phyloP scores from a whole-genome alignment of 768 basidiomycete species.

The Hydnomerulius pinastri region DNA sequence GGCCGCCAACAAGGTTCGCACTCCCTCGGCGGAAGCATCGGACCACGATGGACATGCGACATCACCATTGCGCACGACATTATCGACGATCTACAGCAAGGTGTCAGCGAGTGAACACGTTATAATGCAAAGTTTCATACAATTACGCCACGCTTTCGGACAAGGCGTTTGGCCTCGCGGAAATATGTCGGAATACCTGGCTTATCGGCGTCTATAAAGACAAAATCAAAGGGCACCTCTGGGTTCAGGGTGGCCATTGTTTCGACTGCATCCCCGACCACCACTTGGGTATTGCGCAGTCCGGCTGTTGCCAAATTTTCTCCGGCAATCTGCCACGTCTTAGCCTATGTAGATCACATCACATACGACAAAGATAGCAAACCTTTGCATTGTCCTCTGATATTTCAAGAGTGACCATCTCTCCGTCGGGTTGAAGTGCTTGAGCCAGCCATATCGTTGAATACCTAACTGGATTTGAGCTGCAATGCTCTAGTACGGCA shows the following conservation, averaged over 20 bases:
- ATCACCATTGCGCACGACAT: constrained; percentile 53
- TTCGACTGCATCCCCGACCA: constrained; percentile 54
- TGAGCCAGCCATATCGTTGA: constrained; percentile 38
- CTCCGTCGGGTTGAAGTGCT: constrained; percentile 50
- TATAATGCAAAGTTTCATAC: constrained; percentile 26
- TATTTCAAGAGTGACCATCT: constrained; percentile 51
- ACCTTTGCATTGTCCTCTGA: constrained; percentile 48
- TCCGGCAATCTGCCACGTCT: constrained; percentile 47
- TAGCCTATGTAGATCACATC: background rate
- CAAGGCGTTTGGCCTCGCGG: constrained; percentile 58
- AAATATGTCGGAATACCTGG: constrained; percentile 55
- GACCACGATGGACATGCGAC: constrained; percentile 43
- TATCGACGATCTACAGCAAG: constrained; percentile 55
- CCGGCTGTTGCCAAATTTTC: constrained; percentile 60
- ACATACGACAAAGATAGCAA: background rate
- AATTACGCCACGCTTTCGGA: constrained; percentile 61
- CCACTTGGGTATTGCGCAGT: constrained; percentile 49
- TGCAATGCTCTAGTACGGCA: no score
- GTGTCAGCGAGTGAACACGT: background rate
- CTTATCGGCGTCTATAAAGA: constrained; percentile 78
- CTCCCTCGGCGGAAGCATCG: constrained; percentile 44
- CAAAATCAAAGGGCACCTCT: constrained; percentile 60
- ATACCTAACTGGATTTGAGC: constrained; percentile 24
- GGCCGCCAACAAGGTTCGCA: constrained; percentile 44
- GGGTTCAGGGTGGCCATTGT: constrained; percentile 49